Conservation (phyloP, 1,139 yeast genomes). For the Ashbya aceris region DNA sequence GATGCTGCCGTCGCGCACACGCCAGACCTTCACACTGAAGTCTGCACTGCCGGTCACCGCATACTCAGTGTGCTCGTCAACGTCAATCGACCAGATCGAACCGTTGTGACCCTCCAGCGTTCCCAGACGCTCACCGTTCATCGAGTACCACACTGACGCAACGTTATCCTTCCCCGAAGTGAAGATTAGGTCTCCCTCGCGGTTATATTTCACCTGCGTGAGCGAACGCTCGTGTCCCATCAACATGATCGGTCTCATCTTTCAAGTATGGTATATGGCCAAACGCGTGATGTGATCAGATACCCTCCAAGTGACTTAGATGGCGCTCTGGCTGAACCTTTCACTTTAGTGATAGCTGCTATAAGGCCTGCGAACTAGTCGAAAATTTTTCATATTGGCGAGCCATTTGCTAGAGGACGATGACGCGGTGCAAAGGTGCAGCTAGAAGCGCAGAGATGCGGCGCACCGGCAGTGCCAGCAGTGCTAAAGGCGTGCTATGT, state of each 20-base stretch:
- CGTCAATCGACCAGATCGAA: conserved; percentile 92
- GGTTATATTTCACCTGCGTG: conserved; percentile 87
- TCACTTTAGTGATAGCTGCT: too few species aligned
- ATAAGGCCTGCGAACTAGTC: too few species aligned
- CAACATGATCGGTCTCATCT: conserved; percentile 46
- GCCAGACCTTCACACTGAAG: conserved; percentile 78
- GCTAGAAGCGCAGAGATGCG: too few species aligned
- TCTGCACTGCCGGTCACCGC: conserved; percentile 92
- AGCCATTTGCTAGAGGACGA: too few species aligned
- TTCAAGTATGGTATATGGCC: conserved; percentile 6
- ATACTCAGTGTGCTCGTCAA: conserved; percentile 56
- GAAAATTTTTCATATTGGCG: too few species aligned
- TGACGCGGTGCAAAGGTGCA: too few species aligned
- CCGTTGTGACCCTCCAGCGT: conserved; percentile 87
- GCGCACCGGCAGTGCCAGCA: too few species aligned
- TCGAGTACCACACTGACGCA: conserved; percentile 90
- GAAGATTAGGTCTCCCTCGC: conserved; percentile 89
- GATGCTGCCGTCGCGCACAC: conserved; percentile 67
- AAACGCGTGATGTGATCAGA: background rate
- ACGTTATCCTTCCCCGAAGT: conserved; percentile 85
- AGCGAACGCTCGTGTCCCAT: conserved; percentile 84
- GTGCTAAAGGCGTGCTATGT: too few species aligned
- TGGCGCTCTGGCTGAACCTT: too few species aligned
- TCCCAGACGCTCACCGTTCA: conserved; percentile 94
- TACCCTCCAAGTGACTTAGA: background rate